Evolutionary conservation across 768 basidiomycete genomes (phyloP).

Genomic region (Mycena belliarum): DNA sequence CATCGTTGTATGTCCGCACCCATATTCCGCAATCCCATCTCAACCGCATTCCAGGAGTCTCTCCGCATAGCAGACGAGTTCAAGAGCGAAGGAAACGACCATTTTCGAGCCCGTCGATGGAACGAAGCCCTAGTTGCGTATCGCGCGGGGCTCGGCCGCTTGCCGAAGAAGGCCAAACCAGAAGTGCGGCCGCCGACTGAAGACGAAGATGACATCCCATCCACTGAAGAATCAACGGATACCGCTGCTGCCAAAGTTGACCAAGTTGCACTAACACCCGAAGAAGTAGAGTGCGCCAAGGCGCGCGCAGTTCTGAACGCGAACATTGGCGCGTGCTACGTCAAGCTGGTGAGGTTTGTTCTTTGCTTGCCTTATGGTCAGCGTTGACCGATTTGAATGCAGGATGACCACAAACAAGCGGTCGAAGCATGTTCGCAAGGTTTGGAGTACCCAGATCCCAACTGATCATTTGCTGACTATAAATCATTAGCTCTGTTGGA

Average conservation of each 20-base stretch:
- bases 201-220: slow-evolving; percentile 13
- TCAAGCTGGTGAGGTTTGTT: slow-evolving; percentile 63
- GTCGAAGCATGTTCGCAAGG: slow-evolving; percentile 83
- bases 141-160: slow-evolving; percentile 59
- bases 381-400: slow-evolving; percentile 2
- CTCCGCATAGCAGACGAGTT: slow-evolving; percentile 57
- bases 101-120: slow-evolving; percentile 68
- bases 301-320: slow-evolving; percentile 74
- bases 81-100: slow-evolving; percentile 75
- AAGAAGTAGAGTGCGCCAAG: slow-evolving; percentile 50
- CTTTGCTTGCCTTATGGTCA: not conserved
- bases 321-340: slow-evolving; percentile 87
- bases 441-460: no score
- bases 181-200: slow-evolving; percentile 20
- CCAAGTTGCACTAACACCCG: slow-evolving; percentile 26
- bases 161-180: slow-evolving; percentile 52
- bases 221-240: slow-evolving; percentile 24
- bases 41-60: slow-evolving; percentile 35
- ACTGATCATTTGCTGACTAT: no score
- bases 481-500: slow-evolving; percentile 76
- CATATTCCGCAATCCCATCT: not conserved
- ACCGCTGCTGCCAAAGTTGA: slow-evolving; percentile 23
- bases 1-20: not conserved
- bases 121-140: slow-evolving; percentile 73
- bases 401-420: slow-evolving; percentile 81